Evolutionary conservation across 306 rosid species (phyloP).

Genomic region (Lathyrus oleraceus): DNA sequence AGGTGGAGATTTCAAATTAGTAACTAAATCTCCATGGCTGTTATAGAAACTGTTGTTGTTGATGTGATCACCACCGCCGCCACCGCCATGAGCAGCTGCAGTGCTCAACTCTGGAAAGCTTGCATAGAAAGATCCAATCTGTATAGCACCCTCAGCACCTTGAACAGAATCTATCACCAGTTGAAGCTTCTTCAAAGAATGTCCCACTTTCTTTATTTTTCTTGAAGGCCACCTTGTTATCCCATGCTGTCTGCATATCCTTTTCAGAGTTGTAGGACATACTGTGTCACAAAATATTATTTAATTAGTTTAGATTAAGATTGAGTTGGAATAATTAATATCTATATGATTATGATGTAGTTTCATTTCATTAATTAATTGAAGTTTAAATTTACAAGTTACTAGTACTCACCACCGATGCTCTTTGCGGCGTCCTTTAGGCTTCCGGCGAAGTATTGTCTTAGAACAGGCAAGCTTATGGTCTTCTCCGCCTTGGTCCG

Average conservation of each 20-base stretch:
- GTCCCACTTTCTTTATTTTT: constrained; percentile 70
- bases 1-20: constrained; percentile 41
- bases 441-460: constrained; percentile 59
- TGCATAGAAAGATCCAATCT: constrained; percentile 54
- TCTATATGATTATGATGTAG: not conserved
- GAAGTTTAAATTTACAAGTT: not conserved
- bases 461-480: constrained; percentile 56
- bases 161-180: constrained; percentile 64
- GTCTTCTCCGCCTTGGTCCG: constrained; percentile 65
- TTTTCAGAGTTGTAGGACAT: constrained; percentile 69
- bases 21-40: constrained; percentile 22
- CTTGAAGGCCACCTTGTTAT: constrained; percentile 69
- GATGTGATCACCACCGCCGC: not conserved
- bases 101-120: constrained; percentile 62
- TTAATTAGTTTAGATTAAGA: not conserved
- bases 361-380: not conserved
- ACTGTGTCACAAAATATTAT: constrained; percentile 41
- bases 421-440: constrained; percentile 47
- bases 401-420: constrained; percentile 39
- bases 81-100: constrained; percentile 5
- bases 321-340: not conserved
- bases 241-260: constrained; percentile 78
- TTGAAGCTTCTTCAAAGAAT: constrained; percentile 65
- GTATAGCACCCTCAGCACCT: constrained; percentile 67
- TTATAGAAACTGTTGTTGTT: constrained; percentile 21